Percentiles rank a stretch among this genome's conserved stretches.
Conservation (phyloP, 495 filamentous ascomycete genomes). For the Hyphodiscus hymeniophilus region DNA sequence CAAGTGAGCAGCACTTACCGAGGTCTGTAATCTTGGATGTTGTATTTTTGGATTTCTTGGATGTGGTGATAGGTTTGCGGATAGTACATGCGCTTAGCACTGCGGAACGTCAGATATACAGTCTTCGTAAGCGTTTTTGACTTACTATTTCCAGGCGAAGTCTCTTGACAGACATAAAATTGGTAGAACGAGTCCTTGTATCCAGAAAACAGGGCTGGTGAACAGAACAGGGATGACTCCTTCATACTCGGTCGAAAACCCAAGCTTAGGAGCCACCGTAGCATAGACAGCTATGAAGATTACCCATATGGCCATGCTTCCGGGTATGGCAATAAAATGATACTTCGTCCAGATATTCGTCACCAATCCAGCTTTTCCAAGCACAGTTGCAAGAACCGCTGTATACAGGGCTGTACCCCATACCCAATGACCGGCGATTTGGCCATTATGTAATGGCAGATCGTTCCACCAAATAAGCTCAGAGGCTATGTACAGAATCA, state of each 20-base stretch:
- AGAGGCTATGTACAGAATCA: conserved; percentile 80
- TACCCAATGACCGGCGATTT: conserved; percentile 87
- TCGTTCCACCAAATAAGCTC: conserved; percentile 75
- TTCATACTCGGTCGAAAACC: conserved; percentile 76
- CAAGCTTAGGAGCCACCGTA: conserved; percentile 78
- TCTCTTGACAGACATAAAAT: conserved; percentile 81
- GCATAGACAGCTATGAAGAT: conserved; percentile 84
- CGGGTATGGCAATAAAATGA: conserved; percentile 90
- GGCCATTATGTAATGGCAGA: conserved; percentile 64
- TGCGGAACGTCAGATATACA: conserved; percentile 24
- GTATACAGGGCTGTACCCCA: conserved; percentile 94
- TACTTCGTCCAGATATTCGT: conserved; percentile 99
- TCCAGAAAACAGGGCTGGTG: conserved; percentile 78
- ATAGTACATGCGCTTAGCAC: conserved; percentile 90
- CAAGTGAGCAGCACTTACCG: conserved; percentile 39
- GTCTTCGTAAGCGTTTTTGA: not conserved
- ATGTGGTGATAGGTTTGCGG: conserved; percentile 97
- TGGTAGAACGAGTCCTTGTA: conserved; percentile 74
- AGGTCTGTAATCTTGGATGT: conserved; percentile 97
- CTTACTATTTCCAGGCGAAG: conserved; percentile 64
- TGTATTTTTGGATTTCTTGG: conserved; percentile 99
- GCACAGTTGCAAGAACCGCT: conserved; percentile 79
- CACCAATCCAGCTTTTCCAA: conserved; percentile 90
- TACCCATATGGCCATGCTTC: conserved; percentile 86
- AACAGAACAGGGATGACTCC: conserved; percentile 78